These are phyloP conservation scores for Dichotomopilus funicola DNA, from an alignment of 2,329 filamentous ascomycete species.

Conservation along the genomic window DNA sequence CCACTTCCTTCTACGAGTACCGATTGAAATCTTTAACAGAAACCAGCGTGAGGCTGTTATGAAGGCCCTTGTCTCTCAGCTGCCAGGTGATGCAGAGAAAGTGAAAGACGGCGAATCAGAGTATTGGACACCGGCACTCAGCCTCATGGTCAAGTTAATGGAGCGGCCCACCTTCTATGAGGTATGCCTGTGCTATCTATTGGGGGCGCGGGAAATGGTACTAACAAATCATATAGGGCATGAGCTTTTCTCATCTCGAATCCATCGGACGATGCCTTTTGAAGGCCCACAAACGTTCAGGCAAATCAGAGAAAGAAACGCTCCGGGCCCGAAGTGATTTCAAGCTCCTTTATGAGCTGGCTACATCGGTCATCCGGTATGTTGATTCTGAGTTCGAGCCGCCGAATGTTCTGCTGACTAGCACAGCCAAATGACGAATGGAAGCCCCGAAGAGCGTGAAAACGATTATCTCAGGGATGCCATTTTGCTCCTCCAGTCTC, in stretches of 20 bases:
- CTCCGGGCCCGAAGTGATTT: constrained; percentile 16
- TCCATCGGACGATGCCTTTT: constrained; percentile 24
- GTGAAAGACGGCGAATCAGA: constrained; percentile 5
- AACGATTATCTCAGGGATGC: constrained; percentile 27
- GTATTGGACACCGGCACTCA: constrained; percentile 35
- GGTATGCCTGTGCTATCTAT: constrained; percentile 15
- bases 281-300: constrained; percentile 11
- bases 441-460: constrained; percentile 38
- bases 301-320: constrained; percentile 8
- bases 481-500: constrained; percentile 20
- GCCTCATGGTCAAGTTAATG: constrained; percentile 45
- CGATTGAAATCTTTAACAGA: constrained; percentile 14
- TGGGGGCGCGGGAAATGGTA: not conserved
- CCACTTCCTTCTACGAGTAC: constrained; percentile 18
- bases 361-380: constrained; percentile 20
- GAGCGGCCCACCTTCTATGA: constrained; percentile 45
- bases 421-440: constrained; percentile 36
- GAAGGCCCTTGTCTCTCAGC: constrained; percentile 16
- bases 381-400: not conserved
- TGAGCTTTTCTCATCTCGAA: constrained; percentile 36
- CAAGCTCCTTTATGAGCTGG: constrained; percentile 17
- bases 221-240: constrained; percentile 25
- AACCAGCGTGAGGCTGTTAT: constrained; percentile 20
- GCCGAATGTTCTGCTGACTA: constrained; percentile 4
- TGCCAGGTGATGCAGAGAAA: constrained; percentile 12